These are phyloP conservation scores for Anthracocystis setariae DNA, from an alignment of 1,284 basidiomycete genomes.

Conservation along the genomic window DNA sequence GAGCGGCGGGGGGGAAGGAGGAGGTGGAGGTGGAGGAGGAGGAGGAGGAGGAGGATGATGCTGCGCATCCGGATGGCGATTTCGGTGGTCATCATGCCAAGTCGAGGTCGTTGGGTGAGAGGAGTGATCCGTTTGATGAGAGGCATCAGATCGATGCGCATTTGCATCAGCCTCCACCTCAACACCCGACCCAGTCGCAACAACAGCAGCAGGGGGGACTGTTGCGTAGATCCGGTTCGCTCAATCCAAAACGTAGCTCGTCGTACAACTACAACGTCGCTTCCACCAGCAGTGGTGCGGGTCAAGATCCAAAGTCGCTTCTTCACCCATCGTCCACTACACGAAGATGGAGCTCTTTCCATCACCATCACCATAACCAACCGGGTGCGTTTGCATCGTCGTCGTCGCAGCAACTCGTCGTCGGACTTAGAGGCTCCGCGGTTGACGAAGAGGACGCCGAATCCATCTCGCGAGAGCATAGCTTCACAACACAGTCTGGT, in stretches of 20 bases:
- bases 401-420: constrained; percentile 5
- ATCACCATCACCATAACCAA: constrained; percentile 32
- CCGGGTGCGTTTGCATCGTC: too few species aligned
- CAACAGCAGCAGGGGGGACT: too few species aligned
- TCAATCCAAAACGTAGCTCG: constrained; percentile 32
- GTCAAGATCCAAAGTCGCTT: not conserved
- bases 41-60: constrained; percentile 23
- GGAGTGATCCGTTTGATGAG: constrained; percentile 1
- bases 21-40: constrained; percentile 11
- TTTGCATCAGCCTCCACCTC: constrained; percentile 32
- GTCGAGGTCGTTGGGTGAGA: not conserved
- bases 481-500: too few species aligned
- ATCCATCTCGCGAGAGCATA: too few species aligned
- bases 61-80: constrained; percentile 28
- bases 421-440: constrained; percentile 11
- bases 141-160: constrained; percentile 21
- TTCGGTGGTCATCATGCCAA: not conserved
- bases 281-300: not conserved
- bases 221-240: constrained; percentile 20
- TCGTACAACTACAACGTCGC: constrained; percentile 21
- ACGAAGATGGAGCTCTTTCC: constrained; percentile 35
- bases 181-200: constrained; percentile 13
- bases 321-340: too few species aligned
- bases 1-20: constrained; percentile 3
- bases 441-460: constrained; percentile 45